These are phyloP conservation scores for Penicillium canescens DNA, from an alignment of 495 filamentous ascomycete genomes.

Conservation along the genomic window DNA sequence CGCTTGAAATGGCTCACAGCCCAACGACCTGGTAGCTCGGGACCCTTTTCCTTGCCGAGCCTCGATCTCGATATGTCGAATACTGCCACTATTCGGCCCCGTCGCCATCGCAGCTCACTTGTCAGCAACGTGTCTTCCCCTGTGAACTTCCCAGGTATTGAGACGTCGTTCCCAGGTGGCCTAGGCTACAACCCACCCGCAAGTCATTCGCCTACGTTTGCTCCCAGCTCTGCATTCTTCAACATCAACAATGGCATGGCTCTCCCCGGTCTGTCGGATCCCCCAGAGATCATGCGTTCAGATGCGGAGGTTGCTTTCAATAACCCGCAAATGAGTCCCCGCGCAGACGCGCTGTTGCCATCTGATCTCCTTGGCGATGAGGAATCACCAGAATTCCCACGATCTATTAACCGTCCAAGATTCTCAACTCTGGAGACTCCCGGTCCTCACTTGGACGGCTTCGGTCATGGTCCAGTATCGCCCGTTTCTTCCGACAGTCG, in stretches of 20 bases:
- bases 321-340: conserved; percentile 77
- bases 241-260: conserved; percentile 61
- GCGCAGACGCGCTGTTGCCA: conserved; percentile 74
- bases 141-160: conserved; percentile 41
- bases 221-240: conserved; percentile 52
- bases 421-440: conserved; percentile 40
- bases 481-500: conserved; percentile 67
- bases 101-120: conserved; percentile 49
- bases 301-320: conserved; percentile 52
- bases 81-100: conserved; percentile 44
- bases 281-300: conserved; percentile 37
- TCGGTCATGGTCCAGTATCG: conserved; percentile 62
- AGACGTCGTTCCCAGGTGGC: conserved; percentile 35
- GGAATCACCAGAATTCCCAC: conserved; percentile 58
- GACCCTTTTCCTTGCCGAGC: conserved; percentile 43
- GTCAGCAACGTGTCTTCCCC: conserved; percentile 50
- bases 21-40: conserved; percentile 43
- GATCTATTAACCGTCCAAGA: conserved; percentile 37
- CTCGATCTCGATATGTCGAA: conserved; percentile 45
- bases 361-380: conserved; percentile 80
- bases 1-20: conserved; percentile 49
- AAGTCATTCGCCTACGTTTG: conserved; percentile 51
- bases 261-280: conserved; percentile 38
- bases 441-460: conserved; percentile 32
- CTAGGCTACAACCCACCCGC: conserved; percentile 46